Evolutionary conservation across 1,139 yeast genomes (phyloP).

Genomic region (Hansenula lynferdii): DNA sequence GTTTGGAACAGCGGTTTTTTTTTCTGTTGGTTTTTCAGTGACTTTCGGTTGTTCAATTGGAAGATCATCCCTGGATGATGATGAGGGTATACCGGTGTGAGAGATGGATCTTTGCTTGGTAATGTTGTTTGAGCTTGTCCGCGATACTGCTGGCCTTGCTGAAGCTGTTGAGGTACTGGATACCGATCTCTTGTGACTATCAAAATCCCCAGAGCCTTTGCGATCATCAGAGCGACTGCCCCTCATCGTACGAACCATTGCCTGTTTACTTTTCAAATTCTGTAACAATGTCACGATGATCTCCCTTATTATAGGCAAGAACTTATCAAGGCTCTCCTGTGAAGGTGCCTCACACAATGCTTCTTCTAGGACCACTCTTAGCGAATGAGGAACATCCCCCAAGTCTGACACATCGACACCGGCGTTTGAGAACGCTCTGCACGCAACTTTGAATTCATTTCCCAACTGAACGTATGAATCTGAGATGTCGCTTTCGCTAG

Average conservation of each 20-base stretch:
- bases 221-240: slow-evolving; percentile 8
- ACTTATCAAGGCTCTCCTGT: slow-evolving; percentile 74
- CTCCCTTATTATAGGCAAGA: slow-evolving; percentile 80
- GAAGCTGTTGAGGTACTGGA: slow-evolving; percentile 2
- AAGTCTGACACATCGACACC: slow-evolving; percentile 69
- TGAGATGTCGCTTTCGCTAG: slow-evolving; percentile 80
- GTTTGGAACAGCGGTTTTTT: slow-evolving; percentile 12
- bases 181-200: slow-evolving; percentile 1
- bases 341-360: slow-evolving; percentile 86
- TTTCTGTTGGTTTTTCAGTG: slow-evolving; percentile 1
- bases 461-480: slow-evolving; percentile 91
- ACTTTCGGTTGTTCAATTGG: neutral
- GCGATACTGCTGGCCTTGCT: neutral
- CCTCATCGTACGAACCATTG: slow-evolving; percentile 38
- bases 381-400: slow-evolving; percentile 71
- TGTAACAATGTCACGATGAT: slow-evolving; percentile 80
- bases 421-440: slow-evolving; percentile 63
- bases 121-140: neutral
- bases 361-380: slow-evolving; percentile 75
- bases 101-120: slow-evolving; percentile 5
- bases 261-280: slow-evolving; percentile 77
- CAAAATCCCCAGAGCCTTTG: neutral
- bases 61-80: neutral
- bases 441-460: slow-evolving; percentile 86
- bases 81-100: neutral